Evolutionary conservation across 192 early-diverging fungal species (phyloP).

Genomic region (Spizellomyces sp.): DNA sequence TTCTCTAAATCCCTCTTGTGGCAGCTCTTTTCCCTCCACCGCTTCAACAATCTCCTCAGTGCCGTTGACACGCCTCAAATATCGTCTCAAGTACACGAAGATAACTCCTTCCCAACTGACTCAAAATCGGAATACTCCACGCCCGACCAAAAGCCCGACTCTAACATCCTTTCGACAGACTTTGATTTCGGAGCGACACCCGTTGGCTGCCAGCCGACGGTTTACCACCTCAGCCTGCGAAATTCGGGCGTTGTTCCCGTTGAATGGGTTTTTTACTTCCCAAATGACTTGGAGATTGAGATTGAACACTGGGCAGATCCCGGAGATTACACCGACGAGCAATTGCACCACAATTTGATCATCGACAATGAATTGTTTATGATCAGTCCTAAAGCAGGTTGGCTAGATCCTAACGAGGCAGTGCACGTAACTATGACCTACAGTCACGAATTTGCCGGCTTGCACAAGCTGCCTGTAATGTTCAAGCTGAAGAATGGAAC

Average conservation of each 20-base stretch:
- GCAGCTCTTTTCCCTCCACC: slow-evolving; percentile 51
- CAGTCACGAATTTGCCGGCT: slow-evolving; percentile 53
- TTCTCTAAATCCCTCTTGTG: slow-evolving; percentile 49
- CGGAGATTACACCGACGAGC: slow-evolving; percentile 58
- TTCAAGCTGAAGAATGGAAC: slow-evolving; percentile 57
- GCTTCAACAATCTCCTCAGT: slow-evolving; percentile 46
- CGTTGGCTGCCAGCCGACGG: slow-evolving; percentile 39
- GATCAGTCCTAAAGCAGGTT: slow-evolving; percentile 51
- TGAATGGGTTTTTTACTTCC: slow-evolving; percentile 59
- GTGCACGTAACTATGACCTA: slow-evolving; percentile 51
- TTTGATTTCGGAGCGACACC: slow-evolving; percentile 54
- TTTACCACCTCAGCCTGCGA: slow-evolving; percentile 46
- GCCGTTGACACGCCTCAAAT: slow-evolving; percentile 13
- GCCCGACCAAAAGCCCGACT: not conserved
- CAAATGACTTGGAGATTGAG: slow-evolving; percentile 57
- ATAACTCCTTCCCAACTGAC: slow-evolving; percentile 39
- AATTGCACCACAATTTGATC: slow-evolving; percentile 54
- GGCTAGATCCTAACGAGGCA: slow-evolving; percentile 48
- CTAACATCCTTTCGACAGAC: not conserved
- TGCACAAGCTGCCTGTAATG: slow-evolving; percentile 53
- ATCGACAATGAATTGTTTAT: slow-evolving; percentile 54
- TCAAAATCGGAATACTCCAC: not conserved
- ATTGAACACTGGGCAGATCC: slow-evolving; percentile 63
- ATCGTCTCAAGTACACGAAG: not conserved
- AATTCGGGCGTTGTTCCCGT: slow-evolving; percentile 61